A percentile compares a stretch with the other conserved stretches of the same genome.
phyloP scores from a whole-genome alignment of 164 flowering plant species.

The Vitis riparia region DNA sequence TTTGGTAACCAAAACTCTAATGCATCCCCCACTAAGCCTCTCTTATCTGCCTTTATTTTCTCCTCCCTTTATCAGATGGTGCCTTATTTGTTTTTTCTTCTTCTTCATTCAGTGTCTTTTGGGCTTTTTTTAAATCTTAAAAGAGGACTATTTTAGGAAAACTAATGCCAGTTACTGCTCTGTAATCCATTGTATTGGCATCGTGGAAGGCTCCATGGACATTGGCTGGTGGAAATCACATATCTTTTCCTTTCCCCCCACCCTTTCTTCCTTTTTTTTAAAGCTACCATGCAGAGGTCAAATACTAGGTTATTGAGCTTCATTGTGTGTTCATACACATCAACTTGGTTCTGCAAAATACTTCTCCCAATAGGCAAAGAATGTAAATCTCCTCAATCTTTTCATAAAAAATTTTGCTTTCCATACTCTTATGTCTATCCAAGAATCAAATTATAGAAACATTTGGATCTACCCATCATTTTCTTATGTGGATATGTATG shows the following conservation, averaged over 20 bases:
- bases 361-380: too few species aligned
- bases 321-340: too few species aligned
- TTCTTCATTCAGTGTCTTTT: background rate
- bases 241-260: background rate
- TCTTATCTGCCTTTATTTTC: background rate
- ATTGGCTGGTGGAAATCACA: conserved; percentile 5
- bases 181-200: conserved; percentile 6
- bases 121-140: background rate
- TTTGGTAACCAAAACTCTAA: background rate
- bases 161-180: background rate
- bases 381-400: too few species aligned
- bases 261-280: too few species aligned
- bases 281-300: too few species aligned
- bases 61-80: background rate
- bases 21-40: conserved; percentile 11
- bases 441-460: too few species aligned
- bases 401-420: too few species aligned
- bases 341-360: too few species aligned
- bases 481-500: too few species aligned
- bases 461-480: too few species aligned
- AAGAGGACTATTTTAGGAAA: background rate
- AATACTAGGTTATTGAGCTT: too few species aligned
- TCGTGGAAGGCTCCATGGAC: background rate
- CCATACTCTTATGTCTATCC: too few species aligned
- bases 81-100: background rate